These are phyloP conservation scores for Starmerella vaccinii DNA, from an alignment of 805 yeast species.

Conservation along the genomic window DNA sequence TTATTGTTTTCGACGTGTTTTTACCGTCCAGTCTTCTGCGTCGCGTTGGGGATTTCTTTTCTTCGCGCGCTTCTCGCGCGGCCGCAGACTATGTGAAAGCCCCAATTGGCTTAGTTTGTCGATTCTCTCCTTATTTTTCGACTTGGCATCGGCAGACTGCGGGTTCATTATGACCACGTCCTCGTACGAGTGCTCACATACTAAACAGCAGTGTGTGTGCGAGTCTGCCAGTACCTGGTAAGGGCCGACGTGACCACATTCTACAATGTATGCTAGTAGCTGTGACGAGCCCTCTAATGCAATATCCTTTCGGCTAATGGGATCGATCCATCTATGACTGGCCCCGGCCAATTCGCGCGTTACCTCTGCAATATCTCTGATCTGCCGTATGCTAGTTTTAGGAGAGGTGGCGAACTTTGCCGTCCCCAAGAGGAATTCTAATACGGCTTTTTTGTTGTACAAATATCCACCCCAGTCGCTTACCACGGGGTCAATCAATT, in stretches of 20 bases:
- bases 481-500: slow-evolving; percentile 40
- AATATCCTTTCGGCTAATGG: slow-evolving; percentile 33
- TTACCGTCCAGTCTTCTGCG: not conserved
- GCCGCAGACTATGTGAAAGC: slow-evolving; percentile 33
- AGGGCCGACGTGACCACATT: slow-evolving; percentile 30
- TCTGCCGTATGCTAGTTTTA: slow-evolving; percentile 31
- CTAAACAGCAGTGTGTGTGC: slow-evolving; percentile 23
- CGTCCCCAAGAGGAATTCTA: slow-evolving; percentile 44
- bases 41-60: not conserved
- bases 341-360: slow-evolving; percentile 25
- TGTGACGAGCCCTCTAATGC: slow-evolving; percentile 30
- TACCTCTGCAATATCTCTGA: slow-evolving; percentile 40
- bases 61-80: slow-evolving; percentile 2
- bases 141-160: slow-evolving; percentile 27
- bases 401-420: slow-evolving; percentile 26
- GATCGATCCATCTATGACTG: slow-evolving; percentile 32
- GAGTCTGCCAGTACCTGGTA: slow-evolving; percentile 17
- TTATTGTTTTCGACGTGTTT: not conserved
- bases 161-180: slow-evolving; percentile 34
- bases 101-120: slow-evolving; percentile 24
- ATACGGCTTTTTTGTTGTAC: slow-evolving; percentile 51
- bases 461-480: slow-evolving; percentile 60
- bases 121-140: slow-evolving; percentile 25
- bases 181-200: slow-evolving; percentile 32
- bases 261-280: slow-evolving; percentile 38